Evolutionary conservation across 1,284 basidiomycete species (phyloP), one percentile per base, ranked within the genome.

Genomic region (Veloboletus limbatus): DNA sequence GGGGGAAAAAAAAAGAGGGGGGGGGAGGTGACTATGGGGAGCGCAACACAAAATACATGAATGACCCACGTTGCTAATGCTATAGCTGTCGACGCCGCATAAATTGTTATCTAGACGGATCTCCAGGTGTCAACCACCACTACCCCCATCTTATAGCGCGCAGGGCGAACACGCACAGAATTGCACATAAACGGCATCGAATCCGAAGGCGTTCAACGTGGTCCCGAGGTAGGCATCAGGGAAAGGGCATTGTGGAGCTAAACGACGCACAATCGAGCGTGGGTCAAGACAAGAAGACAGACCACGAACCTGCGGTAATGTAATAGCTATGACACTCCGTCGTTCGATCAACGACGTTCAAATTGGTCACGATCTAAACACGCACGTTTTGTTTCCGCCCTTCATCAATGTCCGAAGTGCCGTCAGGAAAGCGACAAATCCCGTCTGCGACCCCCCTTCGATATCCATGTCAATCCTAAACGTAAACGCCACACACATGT

Each of bases 141-240:
- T n/a, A n/a, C n/a, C n/a, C n/a, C n/a, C n/a, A n/a, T n/a, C n/a
- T n/a, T n/a, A n/a, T n/a, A n/a, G n/a, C n/a, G n/a, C n/a, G n/a
- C n/a, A n/a, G n/a, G n/a, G 14, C n/a, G 13, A 9, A 20, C 31
- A 45, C 44, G 48, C 52, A 72, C 74, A 77, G 58, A 78, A 77
- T 57, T 83, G 82, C 40, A 84, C 81, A 52, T 79, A 84, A 36
- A 85, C 62, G 6, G 79, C 79, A 53, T 85, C 82, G 50, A 85
- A 82, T 0, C 60, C 69, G 22, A 77, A 79, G 1, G 70, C 67
- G 54, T 78, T 77, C 54, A 85, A 60, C 37, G 77, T 73, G 8
- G 72, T 58, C 32, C 79, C 78, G 3, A 85, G 58, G 48, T 71
- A 74, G 3, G 76, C 76, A 56, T 85, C 82, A 0, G 82, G 82